phyloP scores from a whole-genome alignment of 2,329 filamentous ascomycete species.

The Lasiodiplodia gonubiensis region DNA sequence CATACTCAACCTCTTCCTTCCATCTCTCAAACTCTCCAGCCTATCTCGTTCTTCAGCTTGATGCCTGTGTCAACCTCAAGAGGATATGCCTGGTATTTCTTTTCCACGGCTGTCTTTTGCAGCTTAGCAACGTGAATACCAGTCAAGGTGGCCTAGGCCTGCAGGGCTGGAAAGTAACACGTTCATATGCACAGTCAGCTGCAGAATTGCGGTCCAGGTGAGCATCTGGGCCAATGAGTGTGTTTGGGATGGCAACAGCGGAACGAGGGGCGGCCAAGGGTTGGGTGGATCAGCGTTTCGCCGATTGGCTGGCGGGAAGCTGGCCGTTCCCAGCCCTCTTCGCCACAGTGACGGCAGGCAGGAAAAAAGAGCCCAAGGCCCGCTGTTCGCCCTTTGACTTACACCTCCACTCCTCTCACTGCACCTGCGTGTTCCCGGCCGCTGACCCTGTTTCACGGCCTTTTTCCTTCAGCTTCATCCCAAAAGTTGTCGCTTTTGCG shows the following conservation, averaged over 20 bases:
- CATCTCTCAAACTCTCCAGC: too few species aligned
- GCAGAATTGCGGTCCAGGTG: not conserved
- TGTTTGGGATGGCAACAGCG: not conserved
- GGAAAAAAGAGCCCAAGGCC: constrained; percentile 21
- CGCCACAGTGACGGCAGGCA: constrained; percentile 25
- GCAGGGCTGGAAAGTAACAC: not conserved
- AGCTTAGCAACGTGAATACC: too few species aligned
- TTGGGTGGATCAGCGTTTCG: constrained; percentile 28
- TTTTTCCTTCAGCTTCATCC: not conserved
- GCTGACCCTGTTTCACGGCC: constrained; percentile 16
- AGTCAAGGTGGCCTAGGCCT: too few species aligned
- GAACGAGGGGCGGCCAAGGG: not conserved
- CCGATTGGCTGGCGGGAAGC: constrained; percentile 27
- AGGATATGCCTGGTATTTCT: too few species aligned
- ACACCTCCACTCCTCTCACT: constrained; percentile 15
- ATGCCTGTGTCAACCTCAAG: too few species aligned
- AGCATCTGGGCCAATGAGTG: not conserved
- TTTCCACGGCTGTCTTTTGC: too few species aligned
- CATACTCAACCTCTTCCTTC: too few species aligned
- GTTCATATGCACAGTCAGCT: not conserved
- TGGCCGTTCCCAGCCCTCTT: constrained; percentile 26
- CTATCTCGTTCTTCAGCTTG: too few species aligned
- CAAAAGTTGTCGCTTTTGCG: not conserved
- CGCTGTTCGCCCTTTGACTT: not conserved
- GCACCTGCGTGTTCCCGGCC: constrained; percentile 5